Base-by-base conservation (phyloP, 805 yeast species). In the Kodamaea nitidulidarum region DNA sequence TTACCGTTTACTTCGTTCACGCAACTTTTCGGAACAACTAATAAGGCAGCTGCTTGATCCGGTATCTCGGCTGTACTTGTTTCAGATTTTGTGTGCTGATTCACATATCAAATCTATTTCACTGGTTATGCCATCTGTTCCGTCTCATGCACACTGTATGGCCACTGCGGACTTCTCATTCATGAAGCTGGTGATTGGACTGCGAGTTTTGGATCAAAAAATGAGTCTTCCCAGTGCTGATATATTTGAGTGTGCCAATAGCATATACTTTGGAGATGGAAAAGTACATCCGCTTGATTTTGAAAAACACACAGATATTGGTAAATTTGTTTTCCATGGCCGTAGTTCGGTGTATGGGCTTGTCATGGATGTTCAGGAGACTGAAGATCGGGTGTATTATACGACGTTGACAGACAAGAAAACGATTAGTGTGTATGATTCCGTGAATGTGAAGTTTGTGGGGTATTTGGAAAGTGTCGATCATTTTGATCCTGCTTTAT, bases 91-190 rank as follows among this genome's bases (percentile, higher is more conserved):
- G 21, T 9, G 20, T n/a, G 26, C 28, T 4, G 37, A 28, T 24
- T 15, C 25, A 18, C 17, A 30, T 7, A 32, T 32, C 15, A 32
- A 26, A 12, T 38, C 41, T 10, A 24, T 38, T 15, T 26, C 36
- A 15, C 22, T 32, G 33, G 16, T 20, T 16, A 18, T 26, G 36
- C 21, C 27, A 27, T 21, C 11, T 10, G 17, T 22, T 26, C 22
- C 36, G 11, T 25, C 26, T 12, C 20, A 20, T 14, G 24, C 16
- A 3, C 41, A 32, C n/a, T 38, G 41, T 17, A 32, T 32, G 33
- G 34, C 41, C 4, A 17, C 18, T 20, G 34, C 34, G 12, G 41
- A 38, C 12, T 38, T 38, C 27, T 33, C 27, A 22, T 32, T 38
- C 31, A 26, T 38, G 36, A 38, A 21, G 33, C 22, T 17, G n/a